Base-by-base conservation (phyloP, 257 asterid species). In the Knoxia roxburghii region DNA sequence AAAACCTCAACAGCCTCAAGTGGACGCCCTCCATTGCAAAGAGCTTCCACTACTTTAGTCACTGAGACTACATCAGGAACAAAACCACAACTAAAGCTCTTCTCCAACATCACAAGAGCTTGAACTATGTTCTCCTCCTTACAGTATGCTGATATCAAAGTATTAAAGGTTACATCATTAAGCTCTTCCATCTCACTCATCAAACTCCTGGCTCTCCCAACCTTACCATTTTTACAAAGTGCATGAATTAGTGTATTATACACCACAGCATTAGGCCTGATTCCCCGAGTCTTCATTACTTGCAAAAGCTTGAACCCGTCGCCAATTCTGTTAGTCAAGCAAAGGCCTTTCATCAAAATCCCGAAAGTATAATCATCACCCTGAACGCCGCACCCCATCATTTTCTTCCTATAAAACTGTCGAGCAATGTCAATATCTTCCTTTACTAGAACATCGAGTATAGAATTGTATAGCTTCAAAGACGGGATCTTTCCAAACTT, bases 321-420 rank as follows among this genome's bases (percentile, higher is more conserved):
- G 6, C 85, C 85, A 4, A 94, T 88, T 65, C 97, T 78, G 77
- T 88, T 94, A 33, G 99, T 94, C 73, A 82, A 76, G 84, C 95
- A 90, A 71, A 94, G 86, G 14, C 99, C 96, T 79, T 94, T 94
- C 97, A 94, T 94, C 79, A 94, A 70, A 77, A 87, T 90, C 60
- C 87, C 97, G 1, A 77, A 85, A 64, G 99, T 90, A 77, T 88
- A 94, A 60, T 81, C 90, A 76, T 94, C 97, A 14, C 91, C 95
- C 67, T 72, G 74, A 72, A 91, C 72, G 29, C 91, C 95, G 76
- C 33, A 60, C 4, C 70, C 88, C 91, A 82, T 85, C 80, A 94
- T 90, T 78, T 90, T 94, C 82, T 52, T 86, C 85, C 95, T 73
- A 29, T 85, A 94, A 75, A 90, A 87, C 75, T 87, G 86, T 79